Base-by-base conservation (phyloP, 768 basidiomycete species). In the Pleurotus salmoneostramineus region DNA sequence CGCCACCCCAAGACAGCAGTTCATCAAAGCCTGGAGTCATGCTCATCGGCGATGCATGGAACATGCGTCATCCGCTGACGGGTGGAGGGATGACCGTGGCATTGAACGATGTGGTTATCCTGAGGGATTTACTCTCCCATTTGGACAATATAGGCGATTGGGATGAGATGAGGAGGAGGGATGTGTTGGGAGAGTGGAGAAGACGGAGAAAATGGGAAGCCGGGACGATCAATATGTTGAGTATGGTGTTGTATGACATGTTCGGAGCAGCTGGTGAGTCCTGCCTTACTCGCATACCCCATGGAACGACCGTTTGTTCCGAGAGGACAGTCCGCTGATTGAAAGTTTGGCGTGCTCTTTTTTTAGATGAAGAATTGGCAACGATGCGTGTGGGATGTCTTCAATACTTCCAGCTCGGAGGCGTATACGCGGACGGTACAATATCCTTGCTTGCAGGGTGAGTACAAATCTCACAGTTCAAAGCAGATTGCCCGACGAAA, bases 81-180 rank as follows among this genome's bases (percentile, higher is more conserved):
- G 97, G 97, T 4, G 94, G 95, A 11, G 97, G 97, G 4, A 99
- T 99, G 97, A 95, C 95, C 0, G 96, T 98, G 42, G 95, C 94
- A 1, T 76, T 98, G 47, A 81, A 85, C 66, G 97, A 98, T 62
- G 89, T 90, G 4, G 88, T 93, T 6, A 62, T 90, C 32, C 78
- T 98, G 10, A 72, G 84, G 36, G 73, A 83, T 12, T 74, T 91
- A 58, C 74, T 97, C 0, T 73, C 72, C 1, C 62, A 76, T 47
- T 69, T 88, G 36, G 63, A 69, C 3, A 68, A 78, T 46, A 58
- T 77, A 44, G 64, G 68, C 6, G 73, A 87, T 63, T 87, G 84
- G 85, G 68, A 71, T 10, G 69, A 74, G 35, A 65, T 91, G 21
- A 27, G 2, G 21, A 27, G 3, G 17, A 73, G 77, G 31, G 69